Evolutionary conservation across 1,139 yeast species (phyloP), one percentile per base, ranked within the genome.

Genomic region (Diutina sp.): DNA sequence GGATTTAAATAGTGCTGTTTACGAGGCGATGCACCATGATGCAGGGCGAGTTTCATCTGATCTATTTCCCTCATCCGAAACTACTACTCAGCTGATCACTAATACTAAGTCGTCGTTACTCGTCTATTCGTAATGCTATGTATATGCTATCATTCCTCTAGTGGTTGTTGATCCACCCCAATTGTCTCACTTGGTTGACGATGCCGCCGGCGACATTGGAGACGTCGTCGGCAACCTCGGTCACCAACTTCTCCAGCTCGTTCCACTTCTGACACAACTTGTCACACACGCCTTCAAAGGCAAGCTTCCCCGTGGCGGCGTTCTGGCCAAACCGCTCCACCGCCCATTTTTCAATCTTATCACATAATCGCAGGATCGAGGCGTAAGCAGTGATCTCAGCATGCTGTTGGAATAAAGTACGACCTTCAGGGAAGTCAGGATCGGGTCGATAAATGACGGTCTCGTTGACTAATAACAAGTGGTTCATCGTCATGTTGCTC

Each of bases 381-480:
- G 90, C 89, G 67, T 85, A 87, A 0, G 98, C 97, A 0, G 91
- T 85, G 62, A 93, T 89, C 63, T 87, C 90, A 0, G 99, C 99
- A 61, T 80, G 83, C 69, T 93, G 99, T 52, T 72, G 69, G 68
- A 93, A 93, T 9, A 72, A 62, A 0, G 99, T 93, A 57, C 77
- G 72, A 29, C 66, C 58, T 1, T 55, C 57, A 0, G 85, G 83
- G 60, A 80, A 73, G 67, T 87, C 89, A 12, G 55, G 48, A 14
- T 52, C 48, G 0, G 97, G 97, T 18, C 69, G 71, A 67, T 93
- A 93, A 1, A 77, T 73, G 32, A 91, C 97, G 1, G 90, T 87
- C 70, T 93, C 99, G 63, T 83, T 87, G 18, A 91, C 98, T 63
- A 82, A 80, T 57, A 93, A 72, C 55, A 91, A 67, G 63, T 87